Base-by-base conservation (phyloP, 352 stramenopile species). In the Phytophthora colocasiae region DNA sequence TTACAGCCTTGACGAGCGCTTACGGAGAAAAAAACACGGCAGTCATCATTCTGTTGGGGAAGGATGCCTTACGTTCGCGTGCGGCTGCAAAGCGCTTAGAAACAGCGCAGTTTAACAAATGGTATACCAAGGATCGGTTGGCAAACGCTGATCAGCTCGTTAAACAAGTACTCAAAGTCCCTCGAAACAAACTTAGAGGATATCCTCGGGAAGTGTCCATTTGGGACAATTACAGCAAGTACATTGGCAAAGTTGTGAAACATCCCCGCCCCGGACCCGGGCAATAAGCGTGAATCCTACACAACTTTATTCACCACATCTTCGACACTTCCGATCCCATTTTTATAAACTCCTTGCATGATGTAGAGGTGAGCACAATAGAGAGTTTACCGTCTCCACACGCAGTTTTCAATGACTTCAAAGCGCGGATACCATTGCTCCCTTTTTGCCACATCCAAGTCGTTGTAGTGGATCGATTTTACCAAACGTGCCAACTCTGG, bases 1-100 rank as follows among this genome's bases (percentile, higher is more conserved):
- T 51, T 38, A 51, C 45, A 14, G 24, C 45, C 22, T 27, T 51
- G 14, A 51, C 45, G 15, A 51, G 24, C 45, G 26, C 36, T 22
- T 51, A 15, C 14, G 45, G 17, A 15, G 45, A 51, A 26, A 51
- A 39, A 38, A 38, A 36, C 11, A 27, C 36, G 27, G 45, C 45
- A 27, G 36, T 4, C 1, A 26, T 51, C 24, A 39, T 51, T 17
- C 26, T 51, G 22, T 38, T 51, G 45, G 45, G 24, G 10, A 51
- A 51, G 24, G 6, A 39, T 51, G 0, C 4, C 14, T 26, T 14
- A 27, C 17, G 26, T 11, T 49, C 43, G 3, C n/a, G 14, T 2
- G 12, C 24, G 4, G 26, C 17, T 14, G 45, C 27, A 26, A 39
- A 51, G 27, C 34, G 36, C 7, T 36, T 51, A 26, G 45, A 51